Evolutionary conservation across 2,329 filamentous ascomycete genomes (phyloP), one percentile per base, ranked within the genome.

Genomic region (Xylariaceae sp.): DNA sequence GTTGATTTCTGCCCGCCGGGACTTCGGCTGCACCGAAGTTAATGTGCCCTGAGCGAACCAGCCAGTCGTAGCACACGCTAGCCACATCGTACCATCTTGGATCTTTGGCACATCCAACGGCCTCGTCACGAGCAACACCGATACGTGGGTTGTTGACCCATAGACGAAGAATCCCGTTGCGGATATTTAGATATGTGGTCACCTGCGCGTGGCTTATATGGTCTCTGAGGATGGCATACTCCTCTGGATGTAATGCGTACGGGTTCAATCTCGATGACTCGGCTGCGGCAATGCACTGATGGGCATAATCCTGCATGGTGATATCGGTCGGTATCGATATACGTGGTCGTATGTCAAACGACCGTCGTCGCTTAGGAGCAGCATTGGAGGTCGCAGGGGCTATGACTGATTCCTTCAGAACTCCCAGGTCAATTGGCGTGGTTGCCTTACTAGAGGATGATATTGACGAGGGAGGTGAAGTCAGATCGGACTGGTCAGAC

Each of bases 181-280:
- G 83, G 58, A 99, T 94, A 69, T 97, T 97, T 50, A 99, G 77
- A 72, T 99, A 99, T 12, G 90, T 89, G 2, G 92, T 96, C 61
- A 96, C 90, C 71, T 99, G 94, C 30, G 86, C 80, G 64, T 89
- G 86, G 66, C 87, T 95, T 62, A 99, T 84, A 64, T 95, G 86
- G 57, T 88, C 80, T 57, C 89, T 83, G 39, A 99, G 74, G 55
- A 96, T 78, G 55, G 80, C 76, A 67, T 96, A 92, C 70, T 99
- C 94, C 58, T 89, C 86, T 22, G 82, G 80, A 70, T 97, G 91
- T 37, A 99, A 74, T 10, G 88, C 85, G 70, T 94, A 97, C 0
- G 94, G 92, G 61, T 92, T 92, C 1, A 99, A 77, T 53, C 94
- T 81, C 39, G 90, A 96, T 8, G 89, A 87, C 70, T 96, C 89